Evolutionary conservation across 192 early-diverging fungal genomes (phyloP), one percentile per base, ranked within the genome.

Genomic region (Phlyctochytrium bullatum): DNA sequence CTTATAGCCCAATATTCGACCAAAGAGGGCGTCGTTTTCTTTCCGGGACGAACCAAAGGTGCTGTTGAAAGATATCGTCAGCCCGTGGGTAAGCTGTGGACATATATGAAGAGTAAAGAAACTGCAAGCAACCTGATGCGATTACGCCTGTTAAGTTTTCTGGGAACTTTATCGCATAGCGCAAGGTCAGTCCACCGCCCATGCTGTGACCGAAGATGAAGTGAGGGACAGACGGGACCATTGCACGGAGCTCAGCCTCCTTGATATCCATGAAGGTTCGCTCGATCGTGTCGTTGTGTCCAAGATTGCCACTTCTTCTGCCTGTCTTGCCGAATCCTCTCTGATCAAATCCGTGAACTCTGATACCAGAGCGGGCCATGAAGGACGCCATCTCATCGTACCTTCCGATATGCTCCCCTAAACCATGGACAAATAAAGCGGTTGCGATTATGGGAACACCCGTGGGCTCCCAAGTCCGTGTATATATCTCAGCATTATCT

Each of bases 251-350:
- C 16, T 73, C 73, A 52, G 78, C 68, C 4, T 54, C 62, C 2
- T 61, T 61, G 16, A 85, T 69, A 54, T 88, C 86, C 0, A 62
- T 60, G 47, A 75, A 62, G 29, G 76, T 73, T 27, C 75, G 59
- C 23, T 27, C 66, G 56, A 65, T 61, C 0, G 34, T 67, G 34
- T 88, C 84, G 62, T 86, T 83, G 29, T 88, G 54, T 0, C 85
- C 80, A 6, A 86, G 61, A 30, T 76, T 79, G 47, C 86, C 88
- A 51, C 73, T 71, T 57, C 80, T 81, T 36, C 72, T 73, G 64
- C 69, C 85, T 12, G 89, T 91, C 66, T 83, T 61, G 20, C 89
- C 89, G 64, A 80, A 87, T 47, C 89, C 89, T 56, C 89, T 78
- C 70, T 89, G 86, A 68, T 91, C 88, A 61, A 69, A 86, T 14